phyloP scores from a whole-genome alignment of 108 stramenopile species.

The Cylindrotheca fusiformis region DNA sequence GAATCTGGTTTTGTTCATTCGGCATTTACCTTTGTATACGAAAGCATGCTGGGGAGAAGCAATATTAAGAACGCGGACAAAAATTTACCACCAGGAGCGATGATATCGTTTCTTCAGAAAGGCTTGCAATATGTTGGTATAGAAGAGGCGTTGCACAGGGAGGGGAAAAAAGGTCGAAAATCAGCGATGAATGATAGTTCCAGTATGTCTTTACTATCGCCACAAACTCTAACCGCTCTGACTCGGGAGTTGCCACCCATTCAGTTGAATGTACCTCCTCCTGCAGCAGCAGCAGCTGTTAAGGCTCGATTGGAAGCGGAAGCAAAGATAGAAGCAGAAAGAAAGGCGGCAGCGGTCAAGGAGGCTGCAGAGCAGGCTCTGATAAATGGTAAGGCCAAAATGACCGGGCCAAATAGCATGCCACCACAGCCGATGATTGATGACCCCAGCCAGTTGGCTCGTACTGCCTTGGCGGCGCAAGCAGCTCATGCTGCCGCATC shows the following conservation, averaged over 20 bases:
- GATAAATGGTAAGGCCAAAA: conserved; percentile 15
- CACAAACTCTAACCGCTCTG: conserved; percentile 60
- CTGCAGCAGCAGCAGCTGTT: conserved; percentile 73
- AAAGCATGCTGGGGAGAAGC: conserved; percentile 82
- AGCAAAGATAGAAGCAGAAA: conserved; percentile 42
- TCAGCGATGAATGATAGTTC: conserved; percentile 13
- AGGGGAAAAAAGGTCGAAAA: conserved; percentile 28
- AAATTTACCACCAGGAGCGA: conserved; percentile 81
- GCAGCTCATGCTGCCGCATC: conserved; percentile 34
- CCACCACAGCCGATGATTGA: conserved; percentile 41
- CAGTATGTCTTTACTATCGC: conserved; percentile 70
- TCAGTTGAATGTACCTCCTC: conserved; percentile 77
- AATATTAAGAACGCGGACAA: conserved; percentile 65
- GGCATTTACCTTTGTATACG: conserved; percentile 93
- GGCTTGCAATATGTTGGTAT: conserved; percentile 89
- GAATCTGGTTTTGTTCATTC: conserved; percentile 91
- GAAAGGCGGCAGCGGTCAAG: conserved; percentile 29
- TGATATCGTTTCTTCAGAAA: conserved; percentile 86
- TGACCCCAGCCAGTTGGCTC: conserved; percentile 27
- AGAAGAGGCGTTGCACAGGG: conserved; percentile 71
- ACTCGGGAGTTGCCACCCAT: conserved; percentile 75
- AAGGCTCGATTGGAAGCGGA: conserved; percentile 68
- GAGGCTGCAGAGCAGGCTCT: conserved; percentile 20
- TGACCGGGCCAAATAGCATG: conserved; percentile 36
- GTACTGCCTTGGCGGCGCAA: conserved; percentile 20